Evolutionary conservation across 768 basidiomycete genomes (phyloP), one percentile per base, ranked within the genome.

Genomic region (Auriscalpium microsporum): DNA sequence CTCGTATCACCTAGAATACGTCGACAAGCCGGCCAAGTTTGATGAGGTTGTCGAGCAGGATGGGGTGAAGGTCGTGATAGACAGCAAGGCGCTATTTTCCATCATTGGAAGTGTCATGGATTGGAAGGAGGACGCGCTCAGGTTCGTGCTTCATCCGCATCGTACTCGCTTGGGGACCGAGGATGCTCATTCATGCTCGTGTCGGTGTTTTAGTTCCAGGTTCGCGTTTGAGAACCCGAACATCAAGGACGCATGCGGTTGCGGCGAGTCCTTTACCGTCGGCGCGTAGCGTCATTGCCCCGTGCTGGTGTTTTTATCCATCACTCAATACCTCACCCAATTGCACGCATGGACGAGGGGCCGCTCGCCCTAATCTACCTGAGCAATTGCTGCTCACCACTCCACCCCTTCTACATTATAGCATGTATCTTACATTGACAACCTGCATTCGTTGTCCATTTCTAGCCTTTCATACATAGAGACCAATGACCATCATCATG

Each of bases 101-200:
- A 96, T 99, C 62, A 96, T 99, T 58, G 96, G 96, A 50, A 95
- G 92, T 69, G 90, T 90, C 77, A 99, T 99, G 96, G 93, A 95
- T 67, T 99, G 96, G 96, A 79, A 83, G 57, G 96, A 98, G 73
- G 93, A 95, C 68, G 71, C 83, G 35, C 73, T 99, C 45, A 94
- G 92, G 87, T 89, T 57, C 53, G 84, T 73, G 10, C 52, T 57
- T 50, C 52, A 55, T 36, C 64, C 55, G 38, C 35, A 14, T 11
- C 33, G 42, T 37, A 35, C 6, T n/a, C 17, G 16, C 48, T 33
- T 21, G 45, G 44, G 45, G 34, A 45, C 52, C 51, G 48, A 52
- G 58, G 44, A 56, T 58, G 38, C 10, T 47, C 45, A n/a, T 21
- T n/a, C 38, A 52, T 57, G 10, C 17, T 48, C 49, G 28, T 28